phyloP scores from a whole-genome alignment of 257 asterid genomes.

The Nemophila menziesii region DNA sequence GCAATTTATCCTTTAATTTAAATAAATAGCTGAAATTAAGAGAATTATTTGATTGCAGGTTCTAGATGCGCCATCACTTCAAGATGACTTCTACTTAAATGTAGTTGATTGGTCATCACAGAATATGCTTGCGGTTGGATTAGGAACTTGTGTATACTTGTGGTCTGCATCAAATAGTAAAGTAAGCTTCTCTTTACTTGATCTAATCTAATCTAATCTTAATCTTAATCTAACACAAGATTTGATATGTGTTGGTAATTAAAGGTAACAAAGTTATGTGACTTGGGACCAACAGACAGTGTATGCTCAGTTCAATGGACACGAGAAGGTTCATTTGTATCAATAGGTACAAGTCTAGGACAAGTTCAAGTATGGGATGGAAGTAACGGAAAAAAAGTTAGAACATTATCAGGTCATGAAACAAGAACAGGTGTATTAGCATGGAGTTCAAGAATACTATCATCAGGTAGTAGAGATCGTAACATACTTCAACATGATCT shows the following conservation, averaged over 20 bases:
- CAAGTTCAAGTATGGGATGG: slow-evolving; percentile 99
- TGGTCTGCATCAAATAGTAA: slow-evolving; percentile 94
- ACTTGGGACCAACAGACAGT: slow-evolving; percentile 79
- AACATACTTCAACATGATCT: slow-evolving; percentile 91
- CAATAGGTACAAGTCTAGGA: slow-evolving; percentile 82
- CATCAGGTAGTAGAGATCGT: slow-evolving; percentile 96
- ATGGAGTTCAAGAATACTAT: slow-evolving; percentile 74
- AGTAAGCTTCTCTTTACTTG: slow-evolving; percentile 29
- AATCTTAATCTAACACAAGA: not conserved
- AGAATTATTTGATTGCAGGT: slow-evolving; percentile 36
- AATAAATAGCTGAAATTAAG: too few relatives aligned
- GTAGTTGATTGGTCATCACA: slow-evolving; percentile 99
- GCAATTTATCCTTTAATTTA: too few relatives aligned
- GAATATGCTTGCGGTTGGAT: slow-evolving; percentile 96
- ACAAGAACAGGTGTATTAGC: slow-evolving; percentile 87
- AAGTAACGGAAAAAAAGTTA: slow-evolving; percentile 76
- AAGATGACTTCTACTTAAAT: slow-evolving; percentile 92
- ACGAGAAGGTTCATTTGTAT: slow-evolving; percentile 80
- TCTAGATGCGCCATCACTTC: slow-evolving; percentile 93
- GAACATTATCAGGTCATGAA: slow-evolving; percentile 89
- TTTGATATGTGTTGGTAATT: too few relatives aligned
- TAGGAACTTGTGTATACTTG: slow-evolving; percentile 86
- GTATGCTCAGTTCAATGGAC: slow-evolving; percentile 97
- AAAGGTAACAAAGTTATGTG: slow-evolving; percentile 93
- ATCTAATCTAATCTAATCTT: too few relatives aligned